Conservation (phyloP, 495 filamentous ascomycete genomes). For the Xylaria telfairii region DNA sequence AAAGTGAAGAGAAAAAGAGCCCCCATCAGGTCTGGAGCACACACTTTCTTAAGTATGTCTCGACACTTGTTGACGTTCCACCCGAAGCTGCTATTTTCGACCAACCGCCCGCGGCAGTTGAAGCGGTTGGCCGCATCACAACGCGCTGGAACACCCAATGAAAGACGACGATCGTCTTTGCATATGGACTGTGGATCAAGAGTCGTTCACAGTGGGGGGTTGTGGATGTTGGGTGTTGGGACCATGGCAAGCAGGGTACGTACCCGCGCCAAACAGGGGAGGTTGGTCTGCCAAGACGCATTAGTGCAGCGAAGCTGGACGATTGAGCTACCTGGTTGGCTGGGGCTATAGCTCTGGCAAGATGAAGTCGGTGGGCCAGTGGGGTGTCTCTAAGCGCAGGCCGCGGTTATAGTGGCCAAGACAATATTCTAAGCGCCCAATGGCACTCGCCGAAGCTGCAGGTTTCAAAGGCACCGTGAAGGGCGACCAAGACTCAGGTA, state of each 20-base stretch:
- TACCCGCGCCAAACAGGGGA: constrained; percentile 7
- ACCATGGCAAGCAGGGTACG: constrained; percentile 9
- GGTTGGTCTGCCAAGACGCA: constrained; percentile 25
- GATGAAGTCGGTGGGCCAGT: constrained; percentile 35
- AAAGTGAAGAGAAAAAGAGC: constrained; percentile 18
- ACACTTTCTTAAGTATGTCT: constrained; percentile 18
- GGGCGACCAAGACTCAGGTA: neutral
- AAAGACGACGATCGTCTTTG: constrained; percentile 8
- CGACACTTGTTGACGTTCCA: neutral
- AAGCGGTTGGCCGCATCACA: constrained; percentile 21
- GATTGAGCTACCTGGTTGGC: constrained; percentile 36
- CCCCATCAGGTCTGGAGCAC: neutral
- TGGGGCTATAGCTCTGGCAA: constrained; percentile 25
- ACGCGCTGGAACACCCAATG: constrained; percentile 21
- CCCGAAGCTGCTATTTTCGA: constrained; percentile 12
- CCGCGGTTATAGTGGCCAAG: constrained; percentile 29
- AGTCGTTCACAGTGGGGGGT: neutral
- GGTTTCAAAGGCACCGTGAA: constrained; percentile 9
- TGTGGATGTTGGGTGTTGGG: constrained; percentile 12
- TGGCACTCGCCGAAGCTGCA: constrained; percentile 11
- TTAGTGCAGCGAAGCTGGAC: constrained; percentile 22
- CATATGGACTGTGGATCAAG: constrained; percentile 17
- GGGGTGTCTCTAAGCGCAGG: constrained; percentile 37
- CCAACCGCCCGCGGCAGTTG: constrained; percentile 23
- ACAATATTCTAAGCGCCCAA: constrained; percentile 12